A percentile compares a stretch with the other conserved stretches of the same genome.
These are phyloP conservation scores for Phytophthora ohioensis DNA, from an alignment of 352 stramenopile genomes.

Conservation along the genomic window DNA sequence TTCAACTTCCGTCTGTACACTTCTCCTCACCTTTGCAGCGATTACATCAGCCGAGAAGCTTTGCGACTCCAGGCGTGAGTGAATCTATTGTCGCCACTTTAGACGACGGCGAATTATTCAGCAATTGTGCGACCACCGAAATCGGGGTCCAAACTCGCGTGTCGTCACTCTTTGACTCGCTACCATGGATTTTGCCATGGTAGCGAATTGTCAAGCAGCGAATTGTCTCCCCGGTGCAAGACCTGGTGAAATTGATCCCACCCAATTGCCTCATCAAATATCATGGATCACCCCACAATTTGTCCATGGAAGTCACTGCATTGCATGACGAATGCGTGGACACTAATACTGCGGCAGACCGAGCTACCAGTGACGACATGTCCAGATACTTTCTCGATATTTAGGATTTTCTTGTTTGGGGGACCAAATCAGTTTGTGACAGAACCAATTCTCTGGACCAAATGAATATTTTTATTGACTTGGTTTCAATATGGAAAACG, in stretches of 20 bases:
- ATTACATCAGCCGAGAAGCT: conserved; percentile 15
- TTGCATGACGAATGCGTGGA: conserved; percentile 32
- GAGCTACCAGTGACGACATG: conserved; percentile 20
- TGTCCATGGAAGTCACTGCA: conserved; percentile 24
- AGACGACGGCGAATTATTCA: conserved; percentile 52
- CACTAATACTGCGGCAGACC: background rate
- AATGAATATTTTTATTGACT: background rate
- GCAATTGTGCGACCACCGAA: conserved; percentile 42
- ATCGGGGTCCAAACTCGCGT: conserved; percentile 50
- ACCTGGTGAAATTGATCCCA: conserved; percentile 24
- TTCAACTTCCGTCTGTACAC: background rate
- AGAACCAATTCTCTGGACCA: too few species aligned
- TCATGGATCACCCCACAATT: conserved; percentile 32
- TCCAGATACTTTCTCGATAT: conserved; percentile 29
- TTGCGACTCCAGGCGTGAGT: conserved; percentile 41
- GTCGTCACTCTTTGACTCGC: conserved; percentile 33
- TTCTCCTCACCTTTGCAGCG: background rate
- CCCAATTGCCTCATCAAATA: conserved; percentile 38
- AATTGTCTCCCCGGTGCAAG: conserved; percentile 18
- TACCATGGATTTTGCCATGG: conserved; percentile 30
- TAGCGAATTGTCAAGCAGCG: conserved; percentile 22
- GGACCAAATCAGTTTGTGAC: too few species aligned
- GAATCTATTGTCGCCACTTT: conserved; percentile 40
- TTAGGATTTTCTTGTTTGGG: background rate
- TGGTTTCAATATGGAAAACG: too few species aligned